Base-by-base conservation (phyloP, 805 yeast genomes). In the Metschnikowia amazonensis region DNA sequence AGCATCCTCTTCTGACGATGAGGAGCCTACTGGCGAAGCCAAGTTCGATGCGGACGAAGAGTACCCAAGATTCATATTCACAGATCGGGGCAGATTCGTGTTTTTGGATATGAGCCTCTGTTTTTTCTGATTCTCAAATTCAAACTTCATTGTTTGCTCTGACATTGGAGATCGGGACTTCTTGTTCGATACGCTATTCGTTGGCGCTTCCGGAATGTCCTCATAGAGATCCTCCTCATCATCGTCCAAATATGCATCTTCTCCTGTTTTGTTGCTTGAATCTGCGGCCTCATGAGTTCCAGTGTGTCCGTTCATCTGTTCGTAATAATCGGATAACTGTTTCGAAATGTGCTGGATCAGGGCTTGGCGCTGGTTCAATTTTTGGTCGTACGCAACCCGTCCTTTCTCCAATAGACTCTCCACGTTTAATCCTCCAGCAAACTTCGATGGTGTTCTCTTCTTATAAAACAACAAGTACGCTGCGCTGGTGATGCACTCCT, bases 401-500 rank as follows among this genome's bases (percentile, higher is more conserved):
- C 87, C 87, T 23, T 43, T 42, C 9, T 32, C 28, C 40, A 80
- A 57, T 21, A 57, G 49, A 11, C 63, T 62, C 3, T 51, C 56
- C n/a, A 47, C 50, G 2, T 43, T 43, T 10, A 34, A 21, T 3
- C 58, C 58, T 8, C 58, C 58, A 8, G 50, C 55, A 29, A 43
- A 45, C 17, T 36, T 36, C 4, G 17, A 28, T 0, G 72, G 55
- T 27, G 72, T 67, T 54, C 82, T 60, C 48, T 81, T 81, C 50
- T 90, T 74, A 65, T 94, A 92, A 58, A 94, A 92, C 43, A 92
- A 65, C 47, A 92, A 68, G 63, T 92, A 92, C 0, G 98, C 98
- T 3, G 95, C 88, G 1, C 87, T 83, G 5, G 83, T 75, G 9
- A 87, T 67, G 8, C 86, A 66, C 18, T 80, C 76, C 24, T 72